phyloP scores from a whole-genome alignment of 169 alveolate species.

The Besnoitia besnoiti region DNA sequence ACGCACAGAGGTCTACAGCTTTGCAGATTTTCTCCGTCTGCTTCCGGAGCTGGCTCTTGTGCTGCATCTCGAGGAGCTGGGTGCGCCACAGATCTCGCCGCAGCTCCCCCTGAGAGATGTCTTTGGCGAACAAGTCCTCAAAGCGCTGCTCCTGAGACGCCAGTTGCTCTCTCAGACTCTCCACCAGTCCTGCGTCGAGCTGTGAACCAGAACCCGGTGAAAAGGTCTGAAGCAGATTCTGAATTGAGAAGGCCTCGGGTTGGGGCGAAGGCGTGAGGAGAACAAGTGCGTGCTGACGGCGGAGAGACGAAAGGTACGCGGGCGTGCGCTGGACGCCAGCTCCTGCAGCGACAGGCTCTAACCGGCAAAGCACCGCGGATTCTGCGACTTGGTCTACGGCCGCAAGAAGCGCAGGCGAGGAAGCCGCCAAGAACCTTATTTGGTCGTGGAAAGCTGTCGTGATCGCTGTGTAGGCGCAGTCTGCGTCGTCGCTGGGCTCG shows the following conservation, averaged over 20 bases:
- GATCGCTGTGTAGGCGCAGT: neutral
- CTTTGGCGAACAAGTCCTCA: neutral
- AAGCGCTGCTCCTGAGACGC: neutral
- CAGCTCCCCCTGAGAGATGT: neutral
- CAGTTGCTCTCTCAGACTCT: neutral
- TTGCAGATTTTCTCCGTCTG: neutral
- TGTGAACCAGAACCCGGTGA: too few relatives aligned
- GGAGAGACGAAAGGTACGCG: neutral
- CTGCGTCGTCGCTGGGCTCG: too few relatives aligned
- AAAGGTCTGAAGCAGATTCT: neutral
- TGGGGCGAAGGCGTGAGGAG: neutral
- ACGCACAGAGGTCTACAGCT: neutral
- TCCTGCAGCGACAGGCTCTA: neutral
- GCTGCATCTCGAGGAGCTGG: conserved; percentile 19
- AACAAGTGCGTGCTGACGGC: neutral
- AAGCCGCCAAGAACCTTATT: neutral
- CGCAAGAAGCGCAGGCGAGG: neutral
- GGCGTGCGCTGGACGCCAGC: neutral
- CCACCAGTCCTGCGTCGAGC: neutral
- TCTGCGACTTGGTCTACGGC: neutral
- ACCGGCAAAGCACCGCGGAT: neutral
- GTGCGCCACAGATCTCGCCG: neutral
- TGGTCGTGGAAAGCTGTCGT: neutral
- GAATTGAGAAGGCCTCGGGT: neutral
- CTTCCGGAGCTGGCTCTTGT: neutral